phyloP scores from a whole-genome alignment of 176 grass and related monocot genomes.

The Poa pratensis region DNA sequence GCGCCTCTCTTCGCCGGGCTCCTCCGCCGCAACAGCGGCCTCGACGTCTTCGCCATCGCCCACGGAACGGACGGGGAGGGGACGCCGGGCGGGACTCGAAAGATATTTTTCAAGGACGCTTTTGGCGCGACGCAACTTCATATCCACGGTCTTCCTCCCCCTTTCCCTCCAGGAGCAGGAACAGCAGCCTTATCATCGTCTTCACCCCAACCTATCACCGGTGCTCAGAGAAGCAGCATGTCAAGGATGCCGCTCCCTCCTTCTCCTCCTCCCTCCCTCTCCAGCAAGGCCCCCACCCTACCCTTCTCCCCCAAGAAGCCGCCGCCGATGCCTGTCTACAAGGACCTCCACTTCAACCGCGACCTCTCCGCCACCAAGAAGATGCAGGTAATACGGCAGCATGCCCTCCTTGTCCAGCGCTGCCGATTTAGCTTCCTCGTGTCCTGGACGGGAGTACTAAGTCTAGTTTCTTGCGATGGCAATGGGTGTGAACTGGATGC shows the following conservation, averaged over 20 bases:
- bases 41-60: neutral
- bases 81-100: neutral
- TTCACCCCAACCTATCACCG: neutral
- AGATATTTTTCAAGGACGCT: constrained; percentile 32
- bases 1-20: neutral
- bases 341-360: constrained; percentile 91
- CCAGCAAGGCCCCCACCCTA: constrained; percentile 56
- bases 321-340: constrained; percentile 68
- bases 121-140: constrained; percentile 44
- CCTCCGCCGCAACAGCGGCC: neutral
- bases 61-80: neutral
- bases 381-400: constrained; percentile 58
- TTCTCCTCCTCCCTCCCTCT: constrained; percentile 52
- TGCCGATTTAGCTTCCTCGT: neutral
- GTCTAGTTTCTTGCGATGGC: neutral
- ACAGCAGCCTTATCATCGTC: constrained; percentile 56
- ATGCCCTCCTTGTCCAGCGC: neutral
- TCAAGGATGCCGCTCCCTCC: constrained; percentile 63
- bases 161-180: too few species aligned
- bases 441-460: neutral
- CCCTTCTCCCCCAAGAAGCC: constrained; percentile 77
- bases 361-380: constrained; percentile 92
- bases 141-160: neutral
- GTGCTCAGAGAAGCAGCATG: constrained; percentile 12
- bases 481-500: constrained; percentile 3